Conservation (phyloP, 1,284 basidiomycete genomes). For the Golubevia sp. region DNA sequence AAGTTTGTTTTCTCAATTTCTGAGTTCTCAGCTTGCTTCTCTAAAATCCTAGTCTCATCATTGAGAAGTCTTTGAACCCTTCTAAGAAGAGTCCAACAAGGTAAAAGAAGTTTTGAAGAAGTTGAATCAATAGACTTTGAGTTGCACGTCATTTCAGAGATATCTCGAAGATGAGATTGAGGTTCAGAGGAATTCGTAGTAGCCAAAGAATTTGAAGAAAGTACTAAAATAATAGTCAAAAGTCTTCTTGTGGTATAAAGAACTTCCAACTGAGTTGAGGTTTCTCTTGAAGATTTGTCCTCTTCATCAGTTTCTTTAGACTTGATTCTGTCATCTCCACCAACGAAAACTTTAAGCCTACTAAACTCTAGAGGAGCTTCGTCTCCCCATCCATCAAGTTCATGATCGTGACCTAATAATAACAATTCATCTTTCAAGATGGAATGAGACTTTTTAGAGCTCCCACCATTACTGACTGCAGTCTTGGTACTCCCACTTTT, state of each 20-base stretch:
- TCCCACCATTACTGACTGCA: neutral
- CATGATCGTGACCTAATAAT: conserved; percentile 19
- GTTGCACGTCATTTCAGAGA: too few relatives aligned
- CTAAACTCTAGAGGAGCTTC: conserved; percentile 20
- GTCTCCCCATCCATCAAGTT: conserved; percentile 31
- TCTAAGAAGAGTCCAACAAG: conserved; percentile 21
- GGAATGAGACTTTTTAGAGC: neutral
- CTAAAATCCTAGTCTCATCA: conserved; percentile 15
- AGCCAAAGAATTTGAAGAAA: conserved; percentile 12
- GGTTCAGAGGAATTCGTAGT: conserved; percentile 15
- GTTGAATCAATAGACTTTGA: too few relatives aligned
- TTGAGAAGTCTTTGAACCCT: conserved; percentile 24
- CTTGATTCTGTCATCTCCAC: conserved; percentile 8
- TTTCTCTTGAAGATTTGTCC: neutral
- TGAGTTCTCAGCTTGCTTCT: neutral
- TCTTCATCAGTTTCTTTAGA: conserved; percentile 10
- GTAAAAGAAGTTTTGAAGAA: neutral
- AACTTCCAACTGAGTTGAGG: neutral
- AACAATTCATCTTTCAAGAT: neutral
- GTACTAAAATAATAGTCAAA: neutral
- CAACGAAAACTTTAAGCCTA: conserved; percentile 17
- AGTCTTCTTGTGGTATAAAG: neutral
- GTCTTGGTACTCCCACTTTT: neutral
- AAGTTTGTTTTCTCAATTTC: conserved; percentile 10
- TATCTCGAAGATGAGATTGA: conserved; percentile 11